phyloP scores from a whole-genome alignment of 2,329 filamentous ascomycete genomes.

The Beauveria sp. region DNA sequence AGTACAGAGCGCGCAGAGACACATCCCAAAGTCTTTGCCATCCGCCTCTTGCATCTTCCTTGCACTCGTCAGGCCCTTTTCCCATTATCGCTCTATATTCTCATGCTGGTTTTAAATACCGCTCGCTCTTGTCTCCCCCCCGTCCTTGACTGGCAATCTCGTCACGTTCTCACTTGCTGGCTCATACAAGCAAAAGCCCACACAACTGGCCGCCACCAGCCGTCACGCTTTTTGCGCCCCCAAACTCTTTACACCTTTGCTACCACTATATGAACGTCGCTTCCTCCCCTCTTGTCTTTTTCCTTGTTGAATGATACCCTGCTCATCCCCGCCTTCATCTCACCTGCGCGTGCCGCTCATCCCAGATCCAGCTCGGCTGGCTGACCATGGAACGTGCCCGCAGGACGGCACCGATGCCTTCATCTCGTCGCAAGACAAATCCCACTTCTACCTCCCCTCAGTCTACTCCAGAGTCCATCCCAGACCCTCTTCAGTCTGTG shows the following conservation, averaged over 20 bases:
- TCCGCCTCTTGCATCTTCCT: slow-evolving; percentile 16
- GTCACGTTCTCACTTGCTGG: slow-evolving; percentile 12
- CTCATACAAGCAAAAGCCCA: slow-evolving; percentile 12
- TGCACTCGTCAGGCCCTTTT: slow-evolving; percentile 9
- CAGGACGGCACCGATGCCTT: slow-evolving; percentile 19
- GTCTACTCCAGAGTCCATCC: slow-evolving; percentile 24
- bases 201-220: not conserved
- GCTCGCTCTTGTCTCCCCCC: slow-evolving; percentile 1
- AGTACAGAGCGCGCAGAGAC: slow-evolving; percentile 15
- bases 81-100: slow-evolving; percentile 9
- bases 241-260: not conserved
- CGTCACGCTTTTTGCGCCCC: not conserved
- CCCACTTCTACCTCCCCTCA: slow-evolving; percentile 27
- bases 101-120: slow-evolving; percentile 12
- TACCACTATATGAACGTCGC: not conserved
- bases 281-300: not conserved
- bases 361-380: slow-evolving; percentile 9
- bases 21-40: slow-evolving; percentile 16
- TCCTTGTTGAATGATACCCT: slow-evolving; percentile 6
- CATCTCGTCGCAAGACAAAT: slow-evolving; percentile 24
- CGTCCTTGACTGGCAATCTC: not conserved
- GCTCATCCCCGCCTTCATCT: not conserved
- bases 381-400: slow-evolving; percentile 29
- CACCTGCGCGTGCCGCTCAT: slow-evolving; percentile 4
- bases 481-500: slow-evolving; percentile 23